Conservation (phyloP, 2,329 filamentous ascomycete genomes). For the Immersiporthe knoxdaviesiana region DNA sequence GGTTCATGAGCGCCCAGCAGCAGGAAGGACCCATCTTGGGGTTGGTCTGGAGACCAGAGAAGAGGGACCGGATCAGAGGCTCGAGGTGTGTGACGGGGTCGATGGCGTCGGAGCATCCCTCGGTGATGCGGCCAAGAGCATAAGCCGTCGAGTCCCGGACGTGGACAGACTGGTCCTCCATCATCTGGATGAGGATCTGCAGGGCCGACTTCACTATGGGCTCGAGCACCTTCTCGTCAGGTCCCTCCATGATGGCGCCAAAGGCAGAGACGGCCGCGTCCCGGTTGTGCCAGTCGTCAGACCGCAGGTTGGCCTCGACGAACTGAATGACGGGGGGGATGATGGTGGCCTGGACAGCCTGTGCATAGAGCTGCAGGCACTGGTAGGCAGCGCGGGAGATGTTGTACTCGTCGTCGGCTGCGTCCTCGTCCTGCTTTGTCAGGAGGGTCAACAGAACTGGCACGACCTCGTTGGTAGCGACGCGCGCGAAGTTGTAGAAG, state of each 20-base stretch:
- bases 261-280: constrained; percentile 97
- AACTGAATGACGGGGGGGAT: constrained; percentile 87
- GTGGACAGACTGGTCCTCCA: constrained; percentile 86
- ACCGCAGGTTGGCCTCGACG: constrained; percentile 86
- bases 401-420: constrained; percentile 96
- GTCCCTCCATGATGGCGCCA: constrained; percentile 98
- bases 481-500: constrained; percentile 93
- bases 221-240: constrained; percentile 87
- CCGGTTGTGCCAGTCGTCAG: constrained; percentile 91
- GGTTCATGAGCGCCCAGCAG: constrained; percentile 98
- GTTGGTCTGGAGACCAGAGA: constrained; percentile 85
- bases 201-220: constrained; percentile 96
- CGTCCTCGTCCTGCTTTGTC: constrained; percentile 97
- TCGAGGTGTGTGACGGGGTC: constrained; percentile 83
- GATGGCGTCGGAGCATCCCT: constrained; percentile 88
- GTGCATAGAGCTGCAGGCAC: constrained; percentile 91
- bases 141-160: constrained; percentile 97
- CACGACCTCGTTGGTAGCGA: constrained; percentile 92
- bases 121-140: constrained; percentile 92
- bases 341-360: constrained; percentile 83
- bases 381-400: constrained; percentile 93
- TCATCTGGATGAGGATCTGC: constrained; percentile 85
- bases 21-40: constrained; percentile 97
- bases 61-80: constrained; percentile 83
- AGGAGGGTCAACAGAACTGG: constrained; percentile 87